Evolutionary conservation across 2,329 filamentous ascomycete genomes (phyloP).

Genomic region (Ophiocordyceps australis): DNA sequence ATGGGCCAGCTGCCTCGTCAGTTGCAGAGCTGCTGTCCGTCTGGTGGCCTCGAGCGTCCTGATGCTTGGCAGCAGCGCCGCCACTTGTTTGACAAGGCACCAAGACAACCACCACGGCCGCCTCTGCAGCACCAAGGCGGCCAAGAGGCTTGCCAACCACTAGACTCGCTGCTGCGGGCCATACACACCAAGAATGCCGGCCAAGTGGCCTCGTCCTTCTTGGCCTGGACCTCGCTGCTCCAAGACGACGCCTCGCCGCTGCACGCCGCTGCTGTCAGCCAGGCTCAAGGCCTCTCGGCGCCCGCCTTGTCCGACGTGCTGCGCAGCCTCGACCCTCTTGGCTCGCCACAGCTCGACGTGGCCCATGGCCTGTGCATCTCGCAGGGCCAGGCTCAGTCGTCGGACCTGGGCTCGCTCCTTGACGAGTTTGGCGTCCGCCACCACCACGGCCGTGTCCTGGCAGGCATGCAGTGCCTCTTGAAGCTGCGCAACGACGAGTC

Average conservation of each 20-base stretch:
- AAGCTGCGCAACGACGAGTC: conserved; percentile 11
- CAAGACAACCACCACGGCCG: too few relatives aligned
- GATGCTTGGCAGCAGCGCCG: too few relatives aligned
- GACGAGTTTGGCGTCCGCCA: conserved; percentile 26
- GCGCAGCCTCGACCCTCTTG: conserved; percentile 38
- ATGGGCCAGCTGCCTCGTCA: neutral
- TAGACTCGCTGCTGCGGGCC: too few relatives aligned
- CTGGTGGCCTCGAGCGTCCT: too few relatives aligned
- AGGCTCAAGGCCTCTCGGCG: conserved; percentile 24
- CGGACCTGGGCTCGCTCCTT: conserved; percentile 15
- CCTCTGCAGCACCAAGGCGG: too few relatives aligned
- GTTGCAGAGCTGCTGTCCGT: too few relatives aligned
- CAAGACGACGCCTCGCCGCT: conserved; percentile 4
- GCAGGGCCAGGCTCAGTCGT: conserved; percentile 19
- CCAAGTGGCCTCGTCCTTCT: conserved; percentile 4
- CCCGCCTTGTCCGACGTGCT: conserved; percentile 46
- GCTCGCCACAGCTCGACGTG: conserved; percentile 28
- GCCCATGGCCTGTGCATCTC: conserved; percentile 19
- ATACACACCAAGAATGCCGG: neutral
- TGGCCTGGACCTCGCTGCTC: conserved; percentile 10
- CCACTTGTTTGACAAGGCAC: too few relatives aligned
- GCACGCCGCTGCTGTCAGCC: conserved; percentile 9
- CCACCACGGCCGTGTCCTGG: conserved; percentile 18
- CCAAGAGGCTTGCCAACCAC: too few relatives aligned
- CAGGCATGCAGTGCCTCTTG: conserved; percentile 15